Evolutionary conservation across 345 rosid species (phyloP).

Genomic region (Cardamine occulta): DNA sequence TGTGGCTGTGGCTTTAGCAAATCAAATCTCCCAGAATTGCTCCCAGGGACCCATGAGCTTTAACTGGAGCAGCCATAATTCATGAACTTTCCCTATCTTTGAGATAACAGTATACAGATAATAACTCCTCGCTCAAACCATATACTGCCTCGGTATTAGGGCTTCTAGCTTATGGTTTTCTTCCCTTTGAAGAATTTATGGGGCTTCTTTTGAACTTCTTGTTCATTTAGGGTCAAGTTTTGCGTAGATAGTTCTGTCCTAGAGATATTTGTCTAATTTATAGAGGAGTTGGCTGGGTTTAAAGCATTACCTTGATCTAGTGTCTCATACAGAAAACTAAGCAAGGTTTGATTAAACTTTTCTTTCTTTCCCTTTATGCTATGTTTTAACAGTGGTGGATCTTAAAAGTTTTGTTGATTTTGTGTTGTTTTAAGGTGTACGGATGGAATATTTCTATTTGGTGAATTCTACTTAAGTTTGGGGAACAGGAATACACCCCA

Average conservation of each 20-base stretch:
- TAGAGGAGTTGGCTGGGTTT: neutral
- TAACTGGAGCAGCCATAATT: slow-evolving; percentile 25
- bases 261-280: neutral
- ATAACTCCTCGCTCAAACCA: slow-evolving; percentile 7
- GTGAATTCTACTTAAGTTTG: slow-evolving; percentile 36
- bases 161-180: slow-evolving; percentile 3
- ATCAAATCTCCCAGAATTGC: slow-evolving; percentile 40
- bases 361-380: slow-evolving; percentile 26
- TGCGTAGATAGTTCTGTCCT: neutral
- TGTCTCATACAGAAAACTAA: slow-evolving; percentile 7
- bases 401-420: slow-evolving; percentile 21
- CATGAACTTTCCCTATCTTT: slow-evolving; percentile 28
- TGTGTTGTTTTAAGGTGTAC: slow-evolving; percentile 29
- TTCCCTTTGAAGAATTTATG: neutral
- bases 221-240: neutral
- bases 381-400: slow-evolving; percentile 34
- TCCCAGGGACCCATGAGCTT: slow-evolving; percentile 43
- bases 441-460: slow-evolving; percentile 29
- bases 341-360: slow-evolving; percentile 2
- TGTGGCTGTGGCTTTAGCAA: slow-evolving; percentile 44
- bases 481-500: slow-evolving; percentile 40
- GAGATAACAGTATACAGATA: slow-evolving; percentile 8
- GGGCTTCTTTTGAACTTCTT: neutral
- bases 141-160: neutral
- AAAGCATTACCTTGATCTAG: slow-evolving; percentile 2